Conservation (phyloP, 2,329 filamentous ascomycete genomes). For the Penicillium sp. region DNA sequence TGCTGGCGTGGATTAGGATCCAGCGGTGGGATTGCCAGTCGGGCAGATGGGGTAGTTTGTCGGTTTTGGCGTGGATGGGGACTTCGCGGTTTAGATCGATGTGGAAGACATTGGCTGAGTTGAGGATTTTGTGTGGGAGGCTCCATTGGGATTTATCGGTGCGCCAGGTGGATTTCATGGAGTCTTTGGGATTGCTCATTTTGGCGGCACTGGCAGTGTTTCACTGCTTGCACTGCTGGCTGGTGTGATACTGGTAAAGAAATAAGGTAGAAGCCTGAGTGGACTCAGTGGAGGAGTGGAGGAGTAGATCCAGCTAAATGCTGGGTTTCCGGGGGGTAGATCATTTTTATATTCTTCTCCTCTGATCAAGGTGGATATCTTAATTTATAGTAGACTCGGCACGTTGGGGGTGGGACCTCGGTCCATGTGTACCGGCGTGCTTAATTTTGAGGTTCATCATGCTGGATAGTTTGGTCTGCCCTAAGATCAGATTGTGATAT, state of each 20-base stretch:
- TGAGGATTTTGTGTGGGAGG: constrained; percentile 6
- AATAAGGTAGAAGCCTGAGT: background rate
- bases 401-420: background rate
- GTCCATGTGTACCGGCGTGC: background rate
- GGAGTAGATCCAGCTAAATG: background rate
- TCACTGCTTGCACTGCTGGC: background rate
- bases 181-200: constrained; percentile 10
- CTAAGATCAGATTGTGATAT: background rate
- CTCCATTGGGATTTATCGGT: constrained; percentile 4
- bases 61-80: constrained; percentile 6
- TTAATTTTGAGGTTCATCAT: background rate
- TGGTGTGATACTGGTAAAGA: too few species aligned
- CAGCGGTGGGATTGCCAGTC: constrained; percentile 9
- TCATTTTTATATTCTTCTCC: background rate
- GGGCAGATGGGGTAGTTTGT: constrained; percentile 7
- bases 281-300: background rate
- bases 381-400: background rate
- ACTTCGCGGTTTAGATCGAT: constrained; percentile 3
- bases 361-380: background rate
- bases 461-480: background rate
- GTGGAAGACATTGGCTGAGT: constrained; percentile 5
- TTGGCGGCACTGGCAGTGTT: background rate
- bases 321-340: background rate
- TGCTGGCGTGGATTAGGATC: constrained; percentile 5
- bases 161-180: constrained; percentile 11